Base-by-base conservation (phyloP, 768 basidiomycete genomes). In the Trametes cingulata region DNA sequence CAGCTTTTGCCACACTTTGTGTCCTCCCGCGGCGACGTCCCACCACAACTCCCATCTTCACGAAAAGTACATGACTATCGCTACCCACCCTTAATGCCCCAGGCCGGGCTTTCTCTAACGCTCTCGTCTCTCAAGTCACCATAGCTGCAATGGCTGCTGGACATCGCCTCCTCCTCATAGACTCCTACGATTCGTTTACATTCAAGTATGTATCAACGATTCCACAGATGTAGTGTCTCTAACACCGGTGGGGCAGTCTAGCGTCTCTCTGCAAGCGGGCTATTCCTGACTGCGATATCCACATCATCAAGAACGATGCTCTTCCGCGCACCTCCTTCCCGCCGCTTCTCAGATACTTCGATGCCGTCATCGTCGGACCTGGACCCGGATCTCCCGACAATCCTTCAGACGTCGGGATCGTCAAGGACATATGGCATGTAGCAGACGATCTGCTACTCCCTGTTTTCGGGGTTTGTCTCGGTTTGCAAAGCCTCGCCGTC, bases 131-230 rank as follows among this genome's bases (percentile, higher is more conserved):
- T 15, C 19, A 52, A 6, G 2, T 35, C 10, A 4, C 20, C 19
- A 35, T 35, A 22, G n/a, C 36, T 25, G n/a, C 41, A 15, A 58
- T 56, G 60, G 47, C 60, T 27, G 48, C 61, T 54, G 56, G 64
- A 17, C 84, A 84, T 45, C 78, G 82, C 52, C 76, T 93, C 47
- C 78, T 93, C 29, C 77, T 93, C 46, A 78, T 93, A 29, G 91
- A 92, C 70, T 93, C 91, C 0, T 91, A 93, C 65, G 91, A 93
- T 72, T 92, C 91, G 1, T 93, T 93, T 73, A 90, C 91, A n/a
- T 82, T 83, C 82, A 93, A 93, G 91, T 91, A 56, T 58, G 87
- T 78, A 48, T 56, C 15, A 27, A n/a, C n/a, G 0, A 39, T 39
- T 52, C 55, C 17, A 9, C 13, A 10, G 14, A n/a, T 15, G 3